Evolutionary conservation across 768 basidiomycete genomes (phyloP).

Genomic region (Scleroderma citrinum): DNA sequence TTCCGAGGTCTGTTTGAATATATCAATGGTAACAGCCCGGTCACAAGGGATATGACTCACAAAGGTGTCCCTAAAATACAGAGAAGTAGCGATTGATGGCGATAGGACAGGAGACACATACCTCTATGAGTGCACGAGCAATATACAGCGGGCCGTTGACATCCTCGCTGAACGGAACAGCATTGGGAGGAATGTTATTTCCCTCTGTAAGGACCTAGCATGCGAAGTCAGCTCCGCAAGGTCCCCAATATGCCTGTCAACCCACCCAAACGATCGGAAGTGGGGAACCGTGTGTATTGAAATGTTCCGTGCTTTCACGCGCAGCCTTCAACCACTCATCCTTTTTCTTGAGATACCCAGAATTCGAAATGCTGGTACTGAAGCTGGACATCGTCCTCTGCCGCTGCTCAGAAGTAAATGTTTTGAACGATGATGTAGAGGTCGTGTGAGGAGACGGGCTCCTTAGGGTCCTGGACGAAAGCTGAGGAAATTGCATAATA

Average conservation of each 20-base stretch:
- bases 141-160: constrained; percentile 25
- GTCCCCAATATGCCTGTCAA: background rate
- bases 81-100: background rate
- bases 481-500: background rate
- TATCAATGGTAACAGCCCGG: background rate
- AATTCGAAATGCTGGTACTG: background rate
- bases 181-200: constrained; percentile 26
- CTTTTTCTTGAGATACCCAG: constrained; percentile 16
- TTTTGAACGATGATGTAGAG: background rate
- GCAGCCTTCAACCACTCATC: constrained; percentile 27
- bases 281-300: constrained; percentile 22
- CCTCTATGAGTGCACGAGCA: constrained; percentile 26
- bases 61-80: constrained; percentile 19
- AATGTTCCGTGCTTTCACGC: constrained; percentile 24
- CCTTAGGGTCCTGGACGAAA: background rate
- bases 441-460: background rate
- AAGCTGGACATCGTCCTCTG: background rate
- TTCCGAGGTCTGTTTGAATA: constrained; percentile 27
- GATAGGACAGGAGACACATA: background rate
- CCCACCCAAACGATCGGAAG: constrained; percentile 30
- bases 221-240: background rate
- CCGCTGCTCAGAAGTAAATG: background rate
- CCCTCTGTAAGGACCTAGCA: constrained; percentile 24
- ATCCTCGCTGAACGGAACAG: constrained; percentile 29
- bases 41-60: constrained; percentile 13